A percentile compares a stretch with the other conserved stretches of the same genome.
Evolutionary conservation across 208 protist species (phyloP).

Genomic region (Trypanosoma vivax): DNA sequence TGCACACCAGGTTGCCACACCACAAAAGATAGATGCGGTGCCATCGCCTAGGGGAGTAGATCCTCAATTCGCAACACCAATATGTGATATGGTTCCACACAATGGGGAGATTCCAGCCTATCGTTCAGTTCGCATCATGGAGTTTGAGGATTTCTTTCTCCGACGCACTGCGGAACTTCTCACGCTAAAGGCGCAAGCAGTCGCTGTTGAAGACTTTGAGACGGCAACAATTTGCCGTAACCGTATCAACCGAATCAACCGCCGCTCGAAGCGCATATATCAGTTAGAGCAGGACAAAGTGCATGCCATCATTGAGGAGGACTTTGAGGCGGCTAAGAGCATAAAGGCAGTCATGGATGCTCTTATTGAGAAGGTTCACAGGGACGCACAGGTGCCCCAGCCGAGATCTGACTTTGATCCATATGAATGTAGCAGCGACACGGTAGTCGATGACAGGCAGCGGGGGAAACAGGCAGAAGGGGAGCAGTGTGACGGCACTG

Average conservation of each 20-base stretch:
- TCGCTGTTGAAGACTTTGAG: constrained; percentile 61
- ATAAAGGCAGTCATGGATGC: constrained; percentile 67
- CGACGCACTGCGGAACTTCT: constrained; percentile 75
- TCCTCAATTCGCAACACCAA: background rate
- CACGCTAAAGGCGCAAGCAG: constrained; percentile 68
- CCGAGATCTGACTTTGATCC: constrained; percentile 12
- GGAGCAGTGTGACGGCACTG: no score
- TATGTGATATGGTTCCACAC: constrained; percentile 1
- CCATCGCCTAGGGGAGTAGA: no score
- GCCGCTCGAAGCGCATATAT: constrained; percentile 56
- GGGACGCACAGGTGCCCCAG: constrained; percentile 36
- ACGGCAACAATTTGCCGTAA: constrained; percentile 58
- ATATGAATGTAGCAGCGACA: constrained; percentile 1
- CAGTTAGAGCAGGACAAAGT: constrained; percentile 84
- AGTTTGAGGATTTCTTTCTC: constrained; percentile 86
- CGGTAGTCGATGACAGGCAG: background rate
- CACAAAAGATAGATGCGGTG: no score
- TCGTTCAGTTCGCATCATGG: constrained; percentile 71
- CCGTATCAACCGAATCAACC: constrained; percentile 65
- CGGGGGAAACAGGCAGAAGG: background rate
- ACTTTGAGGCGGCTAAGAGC: constrained; percentile 78
- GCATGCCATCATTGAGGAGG: constrained; percentile 83
- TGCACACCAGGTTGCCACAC: no score
- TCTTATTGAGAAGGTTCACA: constrained; percentile 45
- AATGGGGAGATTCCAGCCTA: constrained; percentile 22